Evolutionary conservation across 2,329 filamentous ascomycete genomes (phyloP).

Genomic region (Harringtonia lauricola): DNA sequence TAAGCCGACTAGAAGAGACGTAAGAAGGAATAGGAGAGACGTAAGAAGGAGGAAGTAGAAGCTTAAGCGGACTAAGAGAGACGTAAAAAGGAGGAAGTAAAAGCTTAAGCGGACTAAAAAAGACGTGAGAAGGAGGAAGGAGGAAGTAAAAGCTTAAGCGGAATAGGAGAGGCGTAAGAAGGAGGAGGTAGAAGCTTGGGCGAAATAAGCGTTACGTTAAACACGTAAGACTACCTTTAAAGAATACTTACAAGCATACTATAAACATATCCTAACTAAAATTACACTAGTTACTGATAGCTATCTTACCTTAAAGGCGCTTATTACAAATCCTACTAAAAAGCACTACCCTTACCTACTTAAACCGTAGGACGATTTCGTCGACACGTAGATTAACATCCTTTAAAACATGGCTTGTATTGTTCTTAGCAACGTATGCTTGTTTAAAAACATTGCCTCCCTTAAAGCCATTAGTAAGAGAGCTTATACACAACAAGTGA

Average conservation of each 20-base stretch:
- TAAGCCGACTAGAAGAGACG: background rate
- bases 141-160: too few relatives aligned
- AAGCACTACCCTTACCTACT: slow-evolving; percentile 20
- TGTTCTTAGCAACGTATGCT: slow-evolving; percentile 12
- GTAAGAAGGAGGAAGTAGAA: too few relatives aligned
- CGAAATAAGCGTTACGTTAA: slow-evolving; percentile 8
- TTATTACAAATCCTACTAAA: slow-evolving; percentile 18
- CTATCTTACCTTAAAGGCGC: slow-evolving; percentile 15
- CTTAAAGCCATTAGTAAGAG: slow-evolving; percentile 15
- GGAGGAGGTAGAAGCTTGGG: slow-evolving; percentile 6
- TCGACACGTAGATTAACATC: slow-evolving; percentile 9
- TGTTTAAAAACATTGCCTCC: slow-evolving; percentile 16
- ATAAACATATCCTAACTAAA: slow-evolving; percentile 15
- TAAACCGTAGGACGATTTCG: slow-evolving; percentile 18
- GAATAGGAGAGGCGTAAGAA: too few relatives aligned
- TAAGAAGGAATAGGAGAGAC: too few relatives aligned
- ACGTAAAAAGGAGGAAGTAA: too few relatives aligned
- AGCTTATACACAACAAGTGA: slow-evolving; percentile 10
- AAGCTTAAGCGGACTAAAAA: background rate
- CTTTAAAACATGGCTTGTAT: slow-evolving; percentile 14
- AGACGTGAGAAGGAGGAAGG: background rate
- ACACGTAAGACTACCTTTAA: slow-evolving; percentile 16
- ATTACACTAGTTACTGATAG: slow-evolving; percentile 15
- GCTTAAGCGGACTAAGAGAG: too few relatives aligned
- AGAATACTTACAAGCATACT: slow-evolving; percentile 20